A percentile compares a stretch with the other conserved stretches of the same genome.
Evolutionary conservation across 345 rosid genomes (phyloP).

Genomic region (Eucalyptus marginata): DNA sequence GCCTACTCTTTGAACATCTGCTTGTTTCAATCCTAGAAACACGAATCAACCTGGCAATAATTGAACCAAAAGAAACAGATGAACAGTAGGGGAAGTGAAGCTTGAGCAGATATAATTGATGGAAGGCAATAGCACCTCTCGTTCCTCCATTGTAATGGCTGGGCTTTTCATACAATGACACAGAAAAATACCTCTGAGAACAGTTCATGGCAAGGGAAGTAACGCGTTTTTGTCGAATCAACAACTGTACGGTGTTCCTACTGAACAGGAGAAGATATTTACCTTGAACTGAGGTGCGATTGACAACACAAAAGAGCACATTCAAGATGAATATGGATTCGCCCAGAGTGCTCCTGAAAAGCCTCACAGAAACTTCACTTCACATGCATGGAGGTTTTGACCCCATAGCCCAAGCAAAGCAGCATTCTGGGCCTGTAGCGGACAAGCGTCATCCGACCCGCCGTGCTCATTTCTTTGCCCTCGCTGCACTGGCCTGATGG

Average conservation of each 20-base stretch:
- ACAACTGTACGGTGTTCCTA: neutral
- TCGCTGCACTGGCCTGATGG: neutral
- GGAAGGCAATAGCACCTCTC: neutral
- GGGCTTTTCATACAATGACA: neutral
- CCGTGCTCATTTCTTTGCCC: conserved; percentile 5
- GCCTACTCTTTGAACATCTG: neutral
- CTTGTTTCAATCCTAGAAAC: neutral
- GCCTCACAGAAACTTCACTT: neutral
- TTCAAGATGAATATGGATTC: neutral
- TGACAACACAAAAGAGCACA: neutral
- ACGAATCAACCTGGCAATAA: neutral
- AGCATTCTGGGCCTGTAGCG: conserved; percentile 16
- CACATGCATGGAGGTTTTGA: neutral
- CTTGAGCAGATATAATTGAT: neutral
- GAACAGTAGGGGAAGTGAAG: neutral
- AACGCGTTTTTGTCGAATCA: neutral
- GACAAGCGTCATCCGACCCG: neutral
- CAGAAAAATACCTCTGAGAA: neutral
- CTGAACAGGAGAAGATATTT: neutral
- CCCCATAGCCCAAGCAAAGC: conserved; percentile 32
- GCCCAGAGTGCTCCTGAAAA: neutral
- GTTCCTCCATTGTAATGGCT: neutral
- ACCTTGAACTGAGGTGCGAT: neutral
- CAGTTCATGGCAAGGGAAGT: neutral
- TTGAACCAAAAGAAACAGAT: neutral